A percentile compares a stretch with the other conserved stretches of the same genome.
phyloP scores from a whole-genome alignment of 2,329 filamentous ascomycete species.

The Thelonectria rubi region DNA sequence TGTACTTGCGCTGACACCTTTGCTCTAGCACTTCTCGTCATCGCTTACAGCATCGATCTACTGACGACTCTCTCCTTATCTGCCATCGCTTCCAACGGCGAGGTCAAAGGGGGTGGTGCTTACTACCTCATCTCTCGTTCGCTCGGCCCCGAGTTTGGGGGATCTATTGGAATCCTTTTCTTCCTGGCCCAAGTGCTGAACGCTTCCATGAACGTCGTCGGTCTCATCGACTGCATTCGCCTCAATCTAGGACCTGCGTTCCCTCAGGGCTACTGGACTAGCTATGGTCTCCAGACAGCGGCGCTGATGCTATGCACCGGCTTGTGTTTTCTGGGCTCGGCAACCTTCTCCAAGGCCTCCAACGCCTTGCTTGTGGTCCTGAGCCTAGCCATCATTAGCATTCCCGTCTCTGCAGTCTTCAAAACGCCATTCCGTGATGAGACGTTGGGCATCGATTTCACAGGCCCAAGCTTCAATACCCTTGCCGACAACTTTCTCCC shows the following conservation, averaged over 20 bases:
- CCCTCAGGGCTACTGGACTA: slow-evolving; percentile 77
- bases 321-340: slow-evolving; percentile 82
- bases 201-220: slow-evolving; percentile 86
- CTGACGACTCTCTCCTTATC: slow-evolving; percentile 87
- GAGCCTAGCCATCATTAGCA: slow-evolving; percentile 78
- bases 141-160: slow-evolving; percentile 87
- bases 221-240: slow-evolving; percentile 82
- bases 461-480: slow-evolving; percentile 76
- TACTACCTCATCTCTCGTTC: slow-evolving; percentile 91
- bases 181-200: slow-evolving; percentile 92
- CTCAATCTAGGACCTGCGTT: slow-evolving; percentile 76
- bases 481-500: slow-evolving; percentile 79
- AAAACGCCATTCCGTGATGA: slow-evolving; percentile 72
- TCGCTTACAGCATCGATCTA: slow-evolving; percentile 84
- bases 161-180: slow-evolving; percentile 87
- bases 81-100: slow-evolving; percentile 89
- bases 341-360: slow-evolving; percentile 81
- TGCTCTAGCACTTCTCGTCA: slow-evolving; percentile 70
- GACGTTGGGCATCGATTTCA: slow-evolving; percentile 75
- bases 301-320: slow-evolving; percentile 76
- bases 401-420: slow-evolving; percentile 79
- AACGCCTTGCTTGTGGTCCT: slow-evolving; percentile 78
- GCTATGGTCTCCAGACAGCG: slow-evolving; percentile 78
- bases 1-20: neutral
- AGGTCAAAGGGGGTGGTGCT: slow-evolving; percentile 85